Percentiles rank a stretch among this genome's conserved stretches.
phyloP scores from a whole-genome alignment of 495 filamentous ascomycete genomes.

The Recurvomyces mirabilis region DNA sequence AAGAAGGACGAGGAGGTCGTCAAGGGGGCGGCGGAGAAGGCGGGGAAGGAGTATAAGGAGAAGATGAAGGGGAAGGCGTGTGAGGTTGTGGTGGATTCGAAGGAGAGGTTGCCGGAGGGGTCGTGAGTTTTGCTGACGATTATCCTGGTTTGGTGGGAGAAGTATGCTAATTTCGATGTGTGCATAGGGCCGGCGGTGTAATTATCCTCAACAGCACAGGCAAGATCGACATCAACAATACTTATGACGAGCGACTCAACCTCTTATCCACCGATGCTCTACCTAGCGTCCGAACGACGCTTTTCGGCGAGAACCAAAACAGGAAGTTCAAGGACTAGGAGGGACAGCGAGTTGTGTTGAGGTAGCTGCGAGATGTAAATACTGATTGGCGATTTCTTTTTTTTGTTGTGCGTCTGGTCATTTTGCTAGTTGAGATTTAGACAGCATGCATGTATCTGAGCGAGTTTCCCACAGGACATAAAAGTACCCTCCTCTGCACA shows the following conservation, averaged over 20 bases:
- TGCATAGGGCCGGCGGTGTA: conserved; percentile 67
- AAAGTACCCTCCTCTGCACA: no score
- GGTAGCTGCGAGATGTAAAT: no score
- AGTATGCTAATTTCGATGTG: not conserved
- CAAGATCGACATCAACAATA: conserved; percentile 98
- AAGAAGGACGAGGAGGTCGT: conserved; percentile 67
- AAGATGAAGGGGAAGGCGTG: conserved; percentile 49
- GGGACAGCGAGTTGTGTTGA: no score
- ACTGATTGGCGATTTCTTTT: no score
- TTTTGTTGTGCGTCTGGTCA: no score
- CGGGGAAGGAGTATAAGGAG: conserved; percentile 69
- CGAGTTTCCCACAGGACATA: no score
- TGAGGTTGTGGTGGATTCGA: conserved; percentile 62
- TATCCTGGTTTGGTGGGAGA: not conserved
- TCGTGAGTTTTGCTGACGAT: conserved; percentile 53
- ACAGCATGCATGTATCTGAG: no score
- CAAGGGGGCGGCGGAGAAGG: conserved; percentile 63
- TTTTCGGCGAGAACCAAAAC: conserved; percentile 90
- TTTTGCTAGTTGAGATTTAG: no score
- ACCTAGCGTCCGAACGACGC: conserved; percentile 66
- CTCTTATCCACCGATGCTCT: conserved; percentile 74
- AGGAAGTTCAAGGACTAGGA: conserved; percentile 81
- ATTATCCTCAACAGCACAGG: conserved; percentile 68
- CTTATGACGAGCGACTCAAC: conserved; percentile 80
- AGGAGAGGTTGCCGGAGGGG: conserved; percentile 66